These are phyloP conservation scores for Lentinus tigrinus DNA, from an alignment of 768 basidiomycete genomes.

Conservation along the genomic window DNA sequence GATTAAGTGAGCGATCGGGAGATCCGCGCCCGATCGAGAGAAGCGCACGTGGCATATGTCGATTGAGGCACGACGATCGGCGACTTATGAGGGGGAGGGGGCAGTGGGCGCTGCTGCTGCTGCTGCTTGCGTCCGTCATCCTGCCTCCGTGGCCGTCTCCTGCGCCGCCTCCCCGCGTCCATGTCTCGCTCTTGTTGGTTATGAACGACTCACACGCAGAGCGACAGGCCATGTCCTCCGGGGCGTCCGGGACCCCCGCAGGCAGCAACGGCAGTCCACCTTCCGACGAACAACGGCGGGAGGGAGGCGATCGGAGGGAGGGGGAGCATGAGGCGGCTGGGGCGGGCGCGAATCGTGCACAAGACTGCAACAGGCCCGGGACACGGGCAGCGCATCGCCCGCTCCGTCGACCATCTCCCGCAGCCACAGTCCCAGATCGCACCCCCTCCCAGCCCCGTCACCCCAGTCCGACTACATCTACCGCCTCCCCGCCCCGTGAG, in stretches of 20 bases:
- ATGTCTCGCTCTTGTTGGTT: not conserved
- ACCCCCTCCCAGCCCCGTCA: not conserved
- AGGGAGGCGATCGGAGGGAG: slow-evolving; percentile 13
- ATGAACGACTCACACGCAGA: not conserved
- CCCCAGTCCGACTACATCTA: slow-evolving; percentile 1
- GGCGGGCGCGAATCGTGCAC: slow-evolving; percentile 10
- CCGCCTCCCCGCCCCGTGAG: not conserved
- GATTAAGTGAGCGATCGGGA: slow-evolving; percentile 13
- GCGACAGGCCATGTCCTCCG: not conserved
- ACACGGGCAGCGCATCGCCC: not conserved
- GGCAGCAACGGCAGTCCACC: not conserved
- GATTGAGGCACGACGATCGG: slow-evolving; percentile 19
- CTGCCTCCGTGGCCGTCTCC: not conserved
- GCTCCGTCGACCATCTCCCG: not conserved
- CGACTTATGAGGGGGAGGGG: not conserved
- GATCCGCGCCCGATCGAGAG: slow-evolving; percentile 15
- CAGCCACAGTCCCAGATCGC: slow-evolving; percentile 4
- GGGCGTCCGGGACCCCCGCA: not conserved
- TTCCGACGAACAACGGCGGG: not conserved
- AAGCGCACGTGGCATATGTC: slow-evolving; percentile 7
- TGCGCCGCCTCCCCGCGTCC: not conserved
- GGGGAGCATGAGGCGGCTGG: slow-evolving; percentile 13
- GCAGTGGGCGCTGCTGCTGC: not conserved
- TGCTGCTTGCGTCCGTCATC: too few relatives aligned
- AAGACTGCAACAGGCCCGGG: not conserved